These are phyloP conservation scores for Penicillium subrubescens DNA, from an alignment of 495 filamentous ascomycete species.

Conservation along the genomic window DNA sequence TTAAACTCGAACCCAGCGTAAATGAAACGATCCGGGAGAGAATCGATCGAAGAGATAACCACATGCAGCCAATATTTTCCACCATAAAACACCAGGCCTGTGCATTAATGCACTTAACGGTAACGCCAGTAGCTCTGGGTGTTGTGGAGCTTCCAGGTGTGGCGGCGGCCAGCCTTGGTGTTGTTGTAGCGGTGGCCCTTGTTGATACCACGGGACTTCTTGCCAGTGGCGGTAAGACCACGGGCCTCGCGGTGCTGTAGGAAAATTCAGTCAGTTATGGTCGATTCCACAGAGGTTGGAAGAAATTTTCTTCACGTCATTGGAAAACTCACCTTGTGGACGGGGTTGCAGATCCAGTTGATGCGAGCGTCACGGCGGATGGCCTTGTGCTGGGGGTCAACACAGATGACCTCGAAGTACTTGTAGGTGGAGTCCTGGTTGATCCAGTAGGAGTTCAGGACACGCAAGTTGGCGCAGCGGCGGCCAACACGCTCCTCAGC, in stretches of 20 bases:
- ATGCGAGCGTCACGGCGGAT: conserved; percentile 98
- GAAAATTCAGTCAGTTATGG: conserved; percentile 26
- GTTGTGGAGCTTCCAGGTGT: conserved; percentile 99
- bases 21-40: conserved; percentile 37
- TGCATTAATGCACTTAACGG: conserved; percentile 52
- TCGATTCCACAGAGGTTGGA: not conserved
- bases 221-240: conserved; percentile 96
- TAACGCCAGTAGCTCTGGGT: conserved; percentile 94
- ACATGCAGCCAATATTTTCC: conserved; percentile 45
- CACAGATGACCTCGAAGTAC: conserved; percentile 99
- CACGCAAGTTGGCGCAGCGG: conserved; percentile 96
- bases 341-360: conserved; percentile 99
- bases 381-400: conserved; percentile 99
- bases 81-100: conserved; percentile 25
- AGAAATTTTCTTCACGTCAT: not conserved
- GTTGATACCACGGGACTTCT: conserved; percentile 98
- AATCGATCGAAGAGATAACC: conserved; percentile 41
- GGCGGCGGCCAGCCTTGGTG: conserved; percentile 88
- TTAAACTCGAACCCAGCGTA: conserved; percentile 43
- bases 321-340: conserved; percentile 75
- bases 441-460: conserved; percentile 99
- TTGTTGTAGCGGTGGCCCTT: conserved; percentile 99
- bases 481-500: conserved; percentile 99
- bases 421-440: conserved; percentile 99
- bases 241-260: conserved; percentile 88